Conservation (phyloP, 2,329 filamentous ascomycete genomes). For the Sarocladium oryzae region DNA sequence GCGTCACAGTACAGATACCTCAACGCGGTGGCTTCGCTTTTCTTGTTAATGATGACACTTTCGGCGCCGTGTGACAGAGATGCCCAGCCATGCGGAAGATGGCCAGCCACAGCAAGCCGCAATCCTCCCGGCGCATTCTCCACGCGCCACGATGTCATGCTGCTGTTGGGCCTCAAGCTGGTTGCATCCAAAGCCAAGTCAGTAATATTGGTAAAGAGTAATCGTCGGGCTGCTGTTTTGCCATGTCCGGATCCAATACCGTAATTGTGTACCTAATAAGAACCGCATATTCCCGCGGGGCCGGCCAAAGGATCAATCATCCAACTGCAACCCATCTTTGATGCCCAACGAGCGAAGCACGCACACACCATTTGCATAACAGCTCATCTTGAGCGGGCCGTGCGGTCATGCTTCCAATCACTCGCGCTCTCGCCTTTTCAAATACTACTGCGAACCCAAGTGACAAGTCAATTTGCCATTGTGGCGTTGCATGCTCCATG, state of each 20-base stretch:
- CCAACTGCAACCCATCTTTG: not conserved
- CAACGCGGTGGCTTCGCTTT: not conserved
- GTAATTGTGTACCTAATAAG: no score
- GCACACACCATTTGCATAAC: not conserved
- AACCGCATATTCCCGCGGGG: not conserved
- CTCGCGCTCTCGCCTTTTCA: not conserved
- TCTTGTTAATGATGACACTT: not conserved
- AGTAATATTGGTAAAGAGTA: not conserved
- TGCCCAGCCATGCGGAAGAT: not conserved
- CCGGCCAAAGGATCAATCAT: not conserved
- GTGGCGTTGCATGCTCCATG: not conserved
- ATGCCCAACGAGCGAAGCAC: not conserved
- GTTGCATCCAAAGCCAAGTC: not conserved
- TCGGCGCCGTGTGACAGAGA: not conserved
- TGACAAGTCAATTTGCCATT: not conserved
- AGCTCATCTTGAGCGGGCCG: no score
- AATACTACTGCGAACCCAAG: not conserved
- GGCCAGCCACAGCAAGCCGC: not conserved
- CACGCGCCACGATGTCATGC: not conserved
- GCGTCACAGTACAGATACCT: not conserved
- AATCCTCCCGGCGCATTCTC: no score
- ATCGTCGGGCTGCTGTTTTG: not conserved
- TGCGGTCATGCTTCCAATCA: not conserved
- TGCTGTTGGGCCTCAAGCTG: no score
- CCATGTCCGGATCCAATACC: not conserved